phyloP scores from a whole-genome alignment of 495 filamentous ascomycete genomes.

The Stereocaulon alpinum region DNA sequence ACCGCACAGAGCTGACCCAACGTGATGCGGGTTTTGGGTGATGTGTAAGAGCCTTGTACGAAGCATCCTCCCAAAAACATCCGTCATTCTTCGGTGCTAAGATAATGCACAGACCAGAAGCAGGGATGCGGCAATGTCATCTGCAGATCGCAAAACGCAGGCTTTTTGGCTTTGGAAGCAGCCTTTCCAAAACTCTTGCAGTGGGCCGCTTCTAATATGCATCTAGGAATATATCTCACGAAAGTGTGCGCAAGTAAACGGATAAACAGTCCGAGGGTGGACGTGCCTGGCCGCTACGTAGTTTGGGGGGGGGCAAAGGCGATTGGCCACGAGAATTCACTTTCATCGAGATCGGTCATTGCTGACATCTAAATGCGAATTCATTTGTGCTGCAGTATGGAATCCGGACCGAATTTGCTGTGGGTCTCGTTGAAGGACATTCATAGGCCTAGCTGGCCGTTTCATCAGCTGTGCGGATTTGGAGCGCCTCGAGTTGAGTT shows the following conservation, averaged over 20 bases:
- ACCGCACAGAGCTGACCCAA: background rate
- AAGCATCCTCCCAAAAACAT: background rate
- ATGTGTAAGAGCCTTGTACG: background rate
- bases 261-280: background rate
- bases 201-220: background rate
- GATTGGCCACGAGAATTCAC: background rate
- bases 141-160: background rate
- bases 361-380: background rate
- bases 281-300: background rate
- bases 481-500: conserved; percentile 2
- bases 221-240: conserved; percentile 2
- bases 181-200: background rate
- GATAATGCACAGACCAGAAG: no score
- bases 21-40: background rate
- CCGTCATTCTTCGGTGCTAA: no score
- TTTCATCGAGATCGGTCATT: conserved; percentile 2
- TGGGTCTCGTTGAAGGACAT: background rate
- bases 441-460: background rate
- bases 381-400: conserved; percentile 9
- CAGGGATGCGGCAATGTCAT: background rate
- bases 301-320: background rate
- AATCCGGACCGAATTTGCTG: background rate
- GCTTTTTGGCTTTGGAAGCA: background rate
- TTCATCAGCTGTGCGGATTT: background rate
- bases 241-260: background rate